Evolutionary conservation across 2,329 filamentous ascomycete genomes (phyloP).

Genomic region (Septoria petroselini): DNA sequence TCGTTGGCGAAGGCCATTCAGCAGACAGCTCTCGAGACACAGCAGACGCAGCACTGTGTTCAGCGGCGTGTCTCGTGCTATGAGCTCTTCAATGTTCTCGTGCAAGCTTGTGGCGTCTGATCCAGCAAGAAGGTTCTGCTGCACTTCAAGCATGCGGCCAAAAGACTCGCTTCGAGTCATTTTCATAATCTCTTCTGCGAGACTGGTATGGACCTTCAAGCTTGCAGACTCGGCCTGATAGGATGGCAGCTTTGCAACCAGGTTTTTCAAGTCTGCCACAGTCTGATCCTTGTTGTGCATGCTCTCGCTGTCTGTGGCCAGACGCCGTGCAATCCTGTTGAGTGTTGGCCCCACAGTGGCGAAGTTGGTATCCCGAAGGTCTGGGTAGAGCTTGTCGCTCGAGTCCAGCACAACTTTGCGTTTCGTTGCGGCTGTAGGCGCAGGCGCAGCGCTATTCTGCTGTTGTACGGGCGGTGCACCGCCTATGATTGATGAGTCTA

Average conservation of each 20-base stretch:
- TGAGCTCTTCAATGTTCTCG: conserved; percentile 89
- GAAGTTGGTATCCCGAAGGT: conserved; percentile 89
- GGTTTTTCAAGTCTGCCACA: conserved; percentile 86
- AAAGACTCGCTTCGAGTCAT: conserved; percentile 87
- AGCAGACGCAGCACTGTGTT: conserved; percentile 78
- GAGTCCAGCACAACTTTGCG: conserved; percentile 86
- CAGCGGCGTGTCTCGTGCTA: conserved; percentile 78
- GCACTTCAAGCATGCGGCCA: conserved; percentile 82
- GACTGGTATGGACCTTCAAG: conserved; percentile 83
- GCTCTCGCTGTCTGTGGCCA: conserved; percentile 83
- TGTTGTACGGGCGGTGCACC: conserved; percentile 59
- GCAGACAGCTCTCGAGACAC: conserved; percentile 87
- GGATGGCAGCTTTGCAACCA: conserved; percentile 87
- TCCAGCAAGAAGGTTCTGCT: conserved; percentile 90
- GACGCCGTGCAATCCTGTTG: conserved; percentile 82
- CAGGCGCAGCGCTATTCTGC: conserved; percentile 35
- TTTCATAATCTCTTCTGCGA: conserved; percentile 94
- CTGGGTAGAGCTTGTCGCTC: conserved; percentile 81
- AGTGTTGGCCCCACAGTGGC: conserved; percentile 85
- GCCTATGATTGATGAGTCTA: conserved; percentile 86
- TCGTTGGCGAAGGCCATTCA: conserved; percentile 80
- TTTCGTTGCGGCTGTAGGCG: conserved; percentile 62
- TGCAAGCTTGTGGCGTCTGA: conserved; percentile 86
- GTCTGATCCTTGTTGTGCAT: conserved; percentile 78
- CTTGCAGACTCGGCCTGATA: conserved; percentile 93